A percentile compares a stretch with the other conserved stretches of the same genome.
Conservation (phyloP, 805 yeast genomes). For the Wickerhamiella dianesei region DNA sequence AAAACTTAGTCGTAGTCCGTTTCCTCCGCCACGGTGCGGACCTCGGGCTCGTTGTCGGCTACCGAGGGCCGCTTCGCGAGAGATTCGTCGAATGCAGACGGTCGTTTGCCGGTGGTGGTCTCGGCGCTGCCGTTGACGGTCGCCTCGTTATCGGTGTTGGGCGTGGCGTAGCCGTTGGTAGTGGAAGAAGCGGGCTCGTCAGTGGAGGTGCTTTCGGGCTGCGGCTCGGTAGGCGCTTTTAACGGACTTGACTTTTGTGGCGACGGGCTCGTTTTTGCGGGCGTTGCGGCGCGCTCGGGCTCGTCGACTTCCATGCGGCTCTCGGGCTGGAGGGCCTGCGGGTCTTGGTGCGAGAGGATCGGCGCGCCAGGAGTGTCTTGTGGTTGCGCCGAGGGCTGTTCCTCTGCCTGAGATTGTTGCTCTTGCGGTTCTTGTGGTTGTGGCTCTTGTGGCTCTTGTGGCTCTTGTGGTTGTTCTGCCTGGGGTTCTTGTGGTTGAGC, state of each 20-base stretch:
- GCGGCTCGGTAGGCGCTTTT: neutral
- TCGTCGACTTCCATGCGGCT: neutral
- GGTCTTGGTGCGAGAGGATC: neutral
- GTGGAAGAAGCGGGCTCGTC: neutral
- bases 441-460: neutral
- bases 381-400: slow-evolving; percentile 1
- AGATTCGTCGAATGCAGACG: slow-evolving; percentile 6
- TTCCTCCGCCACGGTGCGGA: slow-evolving; percentile 19
- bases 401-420: neutral
- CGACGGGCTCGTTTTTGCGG: neutral
- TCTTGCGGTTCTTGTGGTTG: neutral
- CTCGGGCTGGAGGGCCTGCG: neutral
- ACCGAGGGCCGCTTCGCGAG: slow-evolving; percentile 13
- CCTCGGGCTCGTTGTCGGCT: slow-evolving; percentile 10
- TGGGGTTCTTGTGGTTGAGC: neutral
- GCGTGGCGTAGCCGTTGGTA: neutral
- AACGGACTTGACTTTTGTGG: slow-evolving; percentile 2
- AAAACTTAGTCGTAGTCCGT: slow-evolving; percentile 18
- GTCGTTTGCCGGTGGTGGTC: slow-evolving; percentile 10
- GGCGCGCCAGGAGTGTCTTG: neutral
- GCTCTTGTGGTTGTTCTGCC: neutral
- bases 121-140: slow-evolving; percentile 2
- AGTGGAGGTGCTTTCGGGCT: neutral
- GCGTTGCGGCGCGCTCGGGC: neutral
- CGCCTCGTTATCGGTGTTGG: neutral